Evolutionary conservation across 805 yeast genomes (phyloP).

Genomic region (Metschnikowia arizonensis): DNA sequence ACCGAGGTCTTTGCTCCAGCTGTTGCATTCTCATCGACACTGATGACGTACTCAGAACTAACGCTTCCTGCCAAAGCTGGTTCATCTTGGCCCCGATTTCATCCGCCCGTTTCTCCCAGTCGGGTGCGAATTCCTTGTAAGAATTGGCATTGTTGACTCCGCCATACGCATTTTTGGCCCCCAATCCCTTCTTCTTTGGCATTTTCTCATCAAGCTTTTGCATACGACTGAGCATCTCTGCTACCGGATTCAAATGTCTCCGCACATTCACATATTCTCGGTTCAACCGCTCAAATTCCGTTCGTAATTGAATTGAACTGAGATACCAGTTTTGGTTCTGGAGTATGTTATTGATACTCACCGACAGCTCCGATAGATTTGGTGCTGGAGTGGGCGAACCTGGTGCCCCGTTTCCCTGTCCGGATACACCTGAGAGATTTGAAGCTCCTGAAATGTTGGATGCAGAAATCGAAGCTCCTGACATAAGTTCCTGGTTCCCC

Average conservation of each 20-base stretch:
- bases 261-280: conserved; percentile 69
- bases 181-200: conserved; percentile 18
- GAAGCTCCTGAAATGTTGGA: not conserved
- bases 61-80: conserved; percentile 41
- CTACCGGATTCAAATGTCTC: conserved; percentile 66
- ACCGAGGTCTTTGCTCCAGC: not conserved
- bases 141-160: conserved; percentile 23
- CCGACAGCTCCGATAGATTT: not conserved
- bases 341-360: conserved; percentile 13
- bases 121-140: conserved; percentile 33
- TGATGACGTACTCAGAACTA: conserved; percentile 18
- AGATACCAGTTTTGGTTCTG: conserved; percentile 28
- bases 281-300: conserved; percentile 76
- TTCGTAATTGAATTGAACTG: conserved; percentile 55
- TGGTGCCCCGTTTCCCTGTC: not conserved
- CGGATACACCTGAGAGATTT: not conserved
- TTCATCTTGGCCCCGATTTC: conserved; percentile 26
- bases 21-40: conserved; percentile 10
- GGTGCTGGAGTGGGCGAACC: not conserved
- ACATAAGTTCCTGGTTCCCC: conserved; percentile 1
- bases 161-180: conserved; percentile 10
- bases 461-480: not conserved
- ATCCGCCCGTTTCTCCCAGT: conserved; percentile 29
- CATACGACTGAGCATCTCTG: conserved; percentile 55
- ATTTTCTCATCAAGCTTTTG: conserved; percentile 25